Evolutionary conservation across 108 stramenopile species (phyloP), one percentile per base, ranked within the genome.

Genomic region (Fistulifera solaris): DNA sequence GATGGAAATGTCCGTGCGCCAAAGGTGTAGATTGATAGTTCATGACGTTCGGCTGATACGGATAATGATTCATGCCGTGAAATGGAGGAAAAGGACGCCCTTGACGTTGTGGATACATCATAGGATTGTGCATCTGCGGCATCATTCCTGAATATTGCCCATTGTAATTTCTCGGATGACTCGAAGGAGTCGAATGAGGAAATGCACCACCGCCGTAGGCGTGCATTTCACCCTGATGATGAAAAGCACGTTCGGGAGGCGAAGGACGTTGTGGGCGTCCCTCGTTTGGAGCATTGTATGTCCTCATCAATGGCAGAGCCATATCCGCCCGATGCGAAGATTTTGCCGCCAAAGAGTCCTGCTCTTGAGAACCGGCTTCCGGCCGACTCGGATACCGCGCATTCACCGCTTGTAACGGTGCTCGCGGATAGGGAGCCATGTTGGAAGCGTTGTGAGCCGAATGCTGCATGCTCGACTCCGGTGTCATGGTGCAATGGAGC

Each of bases 41-140:
- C 16, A 21, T 45, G 1, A 13, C 28, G 31, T 35, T 53, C 26
- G 1, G 25, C 23, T 53, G 27, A 27, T 11, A 10, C 24, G 65
- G 48, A 68, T 41, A 31, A 61, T 49, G 38, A 64, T 60, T 42
- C 58, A 13, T 16, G 28, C 60, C 26, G 40, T 42, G 15, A 58
- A 55, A 40, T 42, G 63, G 38, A 48, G 21, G 14, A 39, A 43
- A 18, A 8, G 31, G 6, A 35, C 40, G 27, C 24, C 14, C 40
- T 41, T 24, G 22, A 14, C 40, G 55, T 3, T 23, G 19, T 11
- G 18, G 52, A 49, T 27, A 44, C 16, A 22, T 28, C 16, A 51
- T 41, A 27, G 27, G 58, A n/a, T 26, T 47, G 31, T 41, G 65
- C 44, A 19, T 17, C 38, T 61, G 60, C 18, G 48, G 61, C 18